Percentiles rank a stretch among this genome's conserved stretches.
Conservation (phyloP, 1,139 yeast species). For the Insectozyma bohioensis region DNA sequence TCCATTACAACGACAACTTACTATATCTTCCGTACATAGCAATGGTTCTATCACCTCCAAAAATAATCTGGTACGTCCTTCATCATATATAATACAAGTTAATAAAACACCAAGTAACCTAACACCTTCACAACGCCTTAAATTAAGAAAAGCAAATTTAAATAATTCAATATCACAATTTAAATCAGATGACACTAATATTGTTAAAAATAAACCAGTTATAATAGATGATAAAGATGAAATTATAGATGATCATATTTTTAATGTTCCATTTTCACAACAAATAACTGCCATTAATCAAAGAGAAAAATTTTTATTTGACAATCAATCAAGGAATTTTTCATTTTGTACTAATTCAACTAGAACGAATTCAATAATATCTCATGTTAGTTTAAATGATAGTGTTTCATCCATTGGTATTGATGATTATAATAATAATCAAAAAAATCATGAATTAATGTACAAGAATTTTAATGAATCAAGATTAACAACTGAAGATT, state of each 20-base stretch:
- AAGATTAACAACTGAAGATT: conserved; percentile 9
- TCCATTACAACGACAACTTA: conserved; percentile 20
- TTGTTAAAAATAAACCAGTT: conserved; percentile 2
- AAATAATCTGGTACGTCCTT: conserved; percentile 2
- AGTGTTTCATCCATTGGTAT: conserved; percentile 18
- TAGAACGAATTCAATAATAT: conserved; percentile 44
- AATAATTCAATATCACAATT: conserved; percentile 23
- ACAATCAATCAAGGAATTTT: conserved; percentile 20
- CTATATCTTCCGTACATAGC: conserved; percentile 20
- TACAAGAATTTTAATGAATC: conserved; percentile 1
- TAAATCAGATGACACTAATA: conserved; percentile 16
- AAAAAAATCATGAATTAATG: neutral
- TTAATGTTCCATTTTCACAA: conserved; percentile 65
- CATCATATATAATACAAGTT: conserved; percentile 21
- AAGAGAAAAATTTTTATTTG: conserved; percentile 25
- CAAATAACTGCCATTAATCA: conserved; percentile 34
- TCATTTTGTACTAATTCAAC: conserved; percentile 36
- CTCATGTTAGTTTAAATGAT: conserved; percentile 23
- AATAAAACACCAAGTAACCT: conserved; percentile 26
- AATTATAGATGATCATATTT: conserved; percentile 41
- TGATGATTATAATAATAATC: conserved; percentile 11
- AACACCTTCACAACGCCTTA: conserved; percentile 42
- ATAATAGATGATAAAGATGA: conserved; percentile 47
- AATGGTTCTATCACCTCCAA: conserved; percentile 10
- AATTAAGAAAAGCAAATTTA: conserved; percentile 31